Conservation (phyloP, 345 rosid genomes). For the Rhodomyrtus tomentosa region DNA sequence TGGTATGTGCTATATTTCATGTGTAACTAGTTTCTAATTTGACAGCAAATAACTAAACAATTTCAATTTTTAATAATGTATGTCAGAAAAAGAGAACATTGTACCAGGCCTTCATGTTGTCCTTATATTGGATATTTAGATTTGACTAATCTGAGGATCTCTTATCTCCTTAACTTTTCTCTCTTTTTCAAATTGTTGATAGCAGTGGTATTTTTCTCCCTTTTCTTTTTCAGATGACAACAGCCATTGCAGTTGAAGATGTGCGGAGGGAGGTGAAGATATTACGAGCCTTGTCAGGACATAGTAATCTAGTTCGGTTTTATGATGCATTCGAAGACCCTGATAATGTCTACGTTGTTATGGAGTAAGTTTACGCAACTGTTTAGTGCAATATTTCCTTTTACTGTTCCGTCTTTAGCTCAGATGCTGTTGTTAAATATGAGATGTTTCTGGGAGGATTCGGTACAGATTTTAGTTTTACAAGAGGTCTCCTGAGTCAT, state of each 20-base stretch:
- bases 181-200: neutral
- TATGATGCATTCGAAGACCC: slow-evolving; percentile 86
- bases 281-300: slow-evolving; percentile 81
- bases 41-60: neutral
- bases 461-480: neutral
- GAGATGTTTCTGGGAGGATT: neutral
- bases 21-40: neutral
- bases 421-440: neutral
- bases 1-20: neutral
- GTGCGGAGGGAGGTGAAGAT: slow-evolving; percentile 97
- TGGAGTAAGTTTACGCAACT: slow-evolving; percentile 63
- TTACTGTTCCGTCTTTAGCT: neutral
- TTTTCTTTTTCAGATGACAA: slow-evolving; percentile 61
- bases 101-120: neutral
- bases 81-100: neutral
- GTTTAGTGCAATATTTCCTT: neutral
- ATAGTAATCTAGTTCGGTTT: slow-evolving; percentile 66
- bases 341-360: slow-evolving; percentile 73
- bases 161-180: neutral
- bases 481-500: neutral
- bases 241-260: slow-evolving; percentile 92
- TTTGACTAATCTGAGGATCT: neutral
- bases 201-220: neutral
- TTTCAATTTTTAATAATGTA: neutral
- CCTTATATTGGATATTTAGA: neutral